A percentile compares a stretch with the other conserved stretches of the same genome.
Conservation (phyloP, 129 eudicot species). For the Centaurea solstitialis region DNA sequence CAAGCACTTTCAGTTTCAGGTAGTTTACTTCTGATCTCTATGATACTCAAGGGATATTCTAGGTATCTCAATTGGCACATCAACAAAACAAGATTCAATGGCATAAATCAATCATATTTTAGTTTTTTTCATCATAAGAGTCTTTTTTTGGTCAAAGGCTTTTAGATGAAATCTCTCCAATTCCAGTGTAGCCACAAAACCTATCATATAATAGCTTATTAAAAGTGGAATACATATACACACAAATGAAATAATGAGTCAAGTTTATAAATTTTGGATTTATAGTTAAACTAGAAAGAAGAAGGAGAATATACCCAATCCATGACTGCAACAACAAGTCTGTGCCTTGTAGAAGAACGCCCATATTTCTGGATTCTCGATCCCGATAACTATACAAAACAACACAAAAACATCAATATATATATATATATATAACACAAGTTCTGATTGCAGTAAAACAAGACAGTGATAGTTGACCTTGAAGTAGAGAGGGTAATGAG, state of each 20-base stretch:
- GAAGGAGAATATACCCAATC: slow-evolving; percentile 30
- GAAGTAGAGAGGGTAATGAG: slow-evolving; percentile 6
- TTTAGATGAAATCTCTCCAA: background rate
- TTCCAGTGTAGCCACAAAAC: background rate
- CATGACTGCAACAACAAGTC: slow-evolving; percentile 32
- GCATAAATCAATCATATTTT: background rate
- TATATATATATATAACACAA: background rate
- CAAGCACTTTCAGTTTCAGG: background rate
- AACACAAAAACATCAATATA: background rate
- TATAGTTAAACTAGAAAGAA: background rate
- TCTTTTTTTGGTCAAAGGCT: too few species aligned
- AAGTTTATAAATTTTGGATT: background rate
- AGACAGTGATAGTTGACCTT: slow-evolving; percentile 8
- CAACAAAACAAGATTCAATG: background rate
- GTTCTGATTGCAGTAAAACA: slow-evolving; percentile 1
- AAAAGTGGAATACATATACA: background rate
- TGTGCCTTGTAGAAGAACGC: slow-evolving; percentile 14
- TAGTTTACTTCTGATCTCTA: background rate
- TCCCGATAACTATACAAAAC: slow-evolving; percentile 14
- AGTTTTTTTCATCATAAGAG: background rate
- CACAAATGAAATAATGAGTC: background rate
- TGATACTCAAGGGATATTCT: background rate
- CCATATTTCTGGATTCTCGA: slow-evolving; percentile 25
- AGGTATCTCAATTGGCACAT: background rate
- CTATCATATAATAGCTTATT: background rate